Percentiles rank a stretch among this genome's conserved stretches.
phyloP scores from a whole-genome alignment of 495 filamentous ascomycete genomes.

The Podospora appendiculata region DNA sequence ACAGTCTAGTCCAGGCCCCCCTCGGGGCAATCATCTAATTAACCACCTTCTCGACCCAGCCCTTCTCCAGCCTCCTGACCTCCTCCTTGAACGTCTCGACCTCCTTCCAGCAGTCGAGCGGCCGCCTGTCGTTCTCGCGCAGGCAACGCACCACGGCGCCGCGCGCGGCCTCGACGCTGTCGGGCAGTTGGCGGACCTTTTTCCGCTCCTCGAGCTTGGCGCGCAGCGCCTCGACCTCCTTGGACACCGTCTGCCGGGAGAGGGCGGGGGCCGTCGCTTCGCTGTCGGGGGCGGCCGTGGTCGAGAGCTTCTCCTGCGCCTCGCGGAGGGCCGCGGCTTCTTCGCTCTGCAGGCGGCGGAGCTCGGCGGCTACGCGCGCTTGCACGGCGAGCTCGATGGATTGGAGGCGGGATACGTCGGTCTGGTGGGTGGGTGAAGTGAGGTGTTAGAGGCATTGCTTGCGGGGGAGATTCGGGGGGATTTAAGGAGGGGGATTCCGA shows the following conservation, averaged over 20 bases:
- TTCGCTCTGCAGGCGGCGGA: constrained; percentile 59
- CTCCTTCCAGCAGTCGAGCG: constrained; percentile 93
- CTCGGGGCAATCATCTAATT: constrained; percentile 12
- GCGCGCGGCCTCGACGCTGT: constrained; percentile 64
- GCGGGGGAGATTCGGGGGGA: neutral
- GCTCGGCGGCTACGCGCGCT: constrained; percentile 75
- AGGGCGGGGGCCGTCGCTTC: constrained; percentile 5
- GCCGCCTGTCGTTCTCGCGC: constrained; percentile 76
- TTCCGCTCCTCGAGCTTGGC: constrained; percentile 66
- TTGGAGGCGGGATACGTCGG: constrained; percentile 77
- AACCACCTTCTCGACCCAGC: constrained; percentile 80
- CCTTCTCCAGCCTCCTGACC: constrained; percentile 74
- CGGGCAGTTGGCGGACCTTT: constrained; percentile 54
- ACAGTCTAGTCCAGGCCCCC: no score
- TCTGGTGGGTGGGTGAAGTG: constrained; percentile 41
- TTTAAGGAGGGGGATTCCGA: neutral
- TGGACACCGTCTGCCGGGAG: constrained; percentile 25
- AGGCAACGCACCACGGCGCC: constrained; percentile 74
- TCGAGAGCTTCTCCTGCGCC: constrained; percentile 53
- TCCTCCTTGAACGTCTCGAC: constrained; percentile 84
- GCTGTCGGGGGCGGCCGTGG: constrained; percentile 1
- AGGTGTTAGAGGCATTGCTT: neutral
- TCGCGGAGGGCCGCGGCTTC: constrained; percentile 52
- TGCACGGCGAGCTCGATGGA: constrained; percentile 83
- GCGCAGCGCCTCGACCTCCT: constrained; percentile 52